Evolutionary conservation across 2,329 filamentous ascomycete genomes (phyloP), one percentile per base, ranked within the genome.

Genomic region (Phyllosticta capitalensis): DNA sequence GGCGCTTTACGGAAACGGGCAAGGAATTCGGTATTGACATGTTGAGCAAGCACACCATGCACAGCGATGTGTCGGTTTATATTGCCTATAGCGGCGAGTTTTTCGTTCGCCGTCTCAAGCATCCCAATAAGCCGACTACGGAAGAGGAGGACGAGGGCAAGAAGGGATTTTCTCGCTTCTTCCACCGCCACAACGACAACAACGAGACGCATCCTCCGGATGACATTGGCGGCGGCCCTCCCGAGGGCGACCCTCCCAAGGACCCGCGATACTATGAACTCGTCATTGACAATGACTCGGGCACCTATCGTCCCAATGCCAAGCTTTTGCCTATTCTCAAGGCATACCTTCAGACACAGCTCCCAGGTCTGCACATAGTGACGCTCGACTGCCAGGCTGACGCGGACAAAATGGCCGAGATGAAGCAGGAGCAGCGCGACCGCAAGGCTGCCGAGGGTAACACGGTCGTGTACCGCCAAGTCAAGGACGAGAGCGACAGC

Each of bases 1-100:
- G 95, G 69, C 87, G 91, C 52, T 96, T 96, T 74, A 96, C 92
- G 0, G 92, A 96, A 73, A 97, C 92, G 0, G 92, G 92, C 28
- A 94, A 94, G 67, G 92, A 96, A 67, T 96, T 96, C 61, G 90
- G 92, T 56, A 90, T 97, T 67, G 92, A 96, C 74, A 79, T 96
- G 72, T 75, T 97, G 67, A 91, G 87, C 72, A 97, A 97, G 72
- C 92, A 97, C 73, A 95, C 90, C 49, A 96, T 97, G 90, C 92
- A 97, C 75, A 92, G 89, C 64, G 87, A 96, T 71, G 92, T 96
- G 1, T 88, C 86, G 38, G 88, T 89, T 1, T 96, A 96, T 71
- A 90, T 96, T 64, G 92, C 92, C 21, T 96, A 86, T 70, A 90
- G 89, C 0, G 92, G 92, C 50, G 92, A 97, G 69, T 97, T 97